Percentiles rank a stretch among this genome's conserved stretches.
These are phyloP conservation scores for Hypoxylon crocopeplum DNA, from an alignment of 495 filamentous ascomycete genomes.

Conservation along the genomic window DNA sequence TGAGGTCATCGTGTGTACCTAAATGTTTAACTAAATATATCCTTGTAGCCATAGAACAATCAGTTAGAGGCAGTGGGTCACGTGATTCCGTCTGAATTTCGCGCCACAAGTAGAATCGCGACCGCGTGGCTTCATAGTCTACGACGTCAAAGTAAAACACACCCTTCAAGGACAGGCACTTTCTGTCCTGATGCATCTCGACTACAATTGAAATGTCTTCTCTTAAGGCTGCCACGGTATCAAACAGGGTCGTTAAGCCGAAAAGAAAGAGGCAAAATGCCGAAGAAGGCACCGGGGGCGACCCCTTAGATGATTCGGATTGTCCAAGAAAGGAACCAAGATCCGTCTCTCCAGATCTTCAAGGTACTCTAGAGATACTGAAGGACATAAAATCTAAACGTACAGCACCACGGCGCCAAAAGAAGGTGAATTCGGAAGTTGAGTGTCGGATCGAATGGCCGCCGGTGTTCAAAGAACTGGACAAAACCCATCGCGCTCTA, in stretches of 20 bases:
- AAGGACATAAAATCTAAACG: slow-evolving; percentile 36
- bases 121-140: slow-evolving; percentile 21
- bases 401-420: slow-evolving; percentile 13
- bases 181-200: slow-evolving; percentile 35
- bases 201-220: slow-evolving; percentile 55
- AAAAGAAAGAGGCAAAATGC: slow-evolving; percentile 61
- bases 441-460: slow-evolving; percentile 67
- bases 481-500: slow-evolving; percentile 80
- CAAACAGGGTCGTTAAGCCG: slow-evolving; percentile 55
- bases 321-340: neutral
- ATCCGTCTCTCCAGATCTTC: neutral
- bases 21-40: neutral
- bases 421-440: slow-evolving; percentile 27
- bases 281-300: slow-evolving; percentile 29
- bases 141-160: slow-evolving; percentile 22
- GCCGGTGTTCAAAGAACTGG: slow-evolving; percentile 70
- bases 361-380: neutral
- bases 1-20: no score
- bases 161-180: neutral
- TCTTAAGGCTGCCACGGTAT: slow-evolving; percentile 62
- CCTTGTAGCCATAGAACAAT: no score
- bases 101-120: slow-evolving; percentile 31
- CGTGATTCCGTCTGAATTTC: slow-evolving; percentile 51
- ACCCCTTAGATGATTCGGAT: neutral
- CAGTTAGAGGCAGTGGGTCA: slow-evolving; percentile 37